Evolutionary conservation across 2,329 filamentous ascomycete genomes (phyloP).

Genomic region (Phyllosticta capitalensis): DNA sequence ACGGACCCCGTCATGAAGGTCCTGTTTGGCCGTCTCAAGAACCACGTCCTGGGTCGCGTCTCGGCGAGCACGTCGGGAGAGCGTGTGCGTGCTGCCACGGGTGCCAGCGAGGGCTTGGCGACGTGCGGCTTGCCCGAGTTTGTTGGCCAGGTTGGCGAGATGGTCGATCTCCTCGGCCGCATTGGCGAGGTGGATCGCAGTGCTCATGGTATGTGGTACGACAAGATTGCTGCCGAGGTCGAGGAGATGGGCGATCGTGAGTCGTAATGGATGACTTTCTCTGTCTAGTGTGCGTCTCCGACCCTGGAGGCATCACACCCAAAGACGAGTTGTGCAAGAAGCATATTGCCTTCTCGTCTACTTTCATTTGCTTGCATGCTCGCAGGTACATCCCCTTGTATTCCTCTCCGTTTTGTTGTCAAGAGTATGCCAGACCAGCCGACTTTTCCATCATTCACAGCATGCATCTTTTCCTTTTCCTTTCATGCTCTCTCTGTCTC

Average conservation of each 20-base stretch:
- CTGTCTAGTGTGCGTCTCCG: slow-evolving; percentile 51
- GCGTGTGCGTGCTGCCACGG: slow-evolving; percentile 59
- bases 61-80: slow-evolving; percentile 59
- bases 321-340: slow-evolving; percentile 61
- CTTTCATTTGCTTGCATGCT: slow-evolving; percentile 62
- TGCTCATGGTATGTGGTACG: slow-evolving; percentile 62
- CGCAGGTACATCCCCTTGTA: slow-evolving; percentile 83
- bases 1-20: slow-evolving; percentile 57
- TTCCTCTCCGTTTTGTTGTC: slow-evolving; percentile 43
- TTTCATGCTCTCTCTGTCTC: too few relatives aligned
- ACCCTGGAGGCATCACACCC: slow-evolving; percentile 61
- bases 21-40: slow-evolving; percentile 56
- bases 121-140: slow-evolving; percentile 65
- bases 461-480: slow-evolving; percentile 44
- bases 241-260: slow-evolving; percentile 20
- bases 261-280: not conserved
- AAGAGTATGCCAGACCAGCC: too few relatives aligned
- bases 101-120: slow-evolving; percentile 59
- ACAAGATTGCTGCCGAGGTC: slow-evolving; percentile 51
- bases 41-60: slow-evolving; percentile 56
- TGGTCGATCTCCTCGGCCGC: slow-evolving; percentile 58
- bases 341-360: slow-evolving; percentile 63
- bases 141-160: slow-evolving; percentile 56
- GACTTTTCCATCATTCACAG: slow-evolving; percentile 69
- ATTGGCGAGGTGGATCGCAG: slow-evolving; percentile 59